Evolutionary conservation across 306 rosid genomes (phyloP), one percentile per base, ranked within the genome.

Genomic region (Morella rubra): DNA sequence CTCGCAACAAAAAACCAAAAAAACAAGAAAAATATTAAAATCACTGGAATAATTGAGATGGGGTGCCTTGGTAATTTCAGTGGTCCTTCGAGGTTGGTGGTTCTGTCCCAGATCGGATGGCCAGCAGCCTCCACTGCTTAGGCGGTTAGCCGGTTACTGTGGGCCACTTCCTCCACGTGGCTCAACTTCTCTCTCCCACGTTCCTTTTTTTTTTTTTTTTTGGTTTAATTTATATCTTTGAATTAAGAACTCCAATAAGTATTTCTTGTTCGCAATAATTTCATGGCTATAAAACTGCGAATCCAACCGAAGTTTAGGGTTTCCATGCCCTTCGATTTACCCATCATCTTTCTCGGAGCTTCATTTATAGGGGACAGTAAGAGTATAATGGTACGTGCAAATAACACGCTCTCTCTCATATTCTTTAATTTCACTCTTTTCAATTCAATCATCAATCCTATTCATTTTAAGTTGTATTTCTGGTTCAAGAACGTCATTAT

Each of bases 301-400:
- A 74, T 85, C 80, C 84, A 72, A 80, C 73, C 61, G 42, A 73
- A 11, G 15, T 77, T 80, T 81, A 86, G 95, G 91, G 88, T 88
- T 89, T 81, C 77, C 45, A 45, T 79, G 76, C 20, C 72, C 71
- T 72, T 62, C 61, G 45, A 77, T 77, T 84, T 72, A 37, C 59
- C 69, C 7, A 5, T 71, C 69, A 4, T 46, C 72, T 3, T 66
- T 54, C 69, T n/a, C 80, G 27, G 56, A 70, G 50, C 51, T 84
- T 80, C 86, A 81, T 81, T 85, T 81, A 81, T 80, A 80, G 78
- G 75, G 85, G 71, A 42, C 71, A 66, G 79, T 87, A n/a, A 79
- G 68, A 58, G 42, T 52, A 50, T 62, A 49, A 67, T 79, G 83
- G 85, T 86, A 80, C 62, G 85, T 72, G n/a, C 79, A 59, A 66